Conservation (phyloP, 768 basidiomycete genomes). For the Tulasnella sp. region DNA sequence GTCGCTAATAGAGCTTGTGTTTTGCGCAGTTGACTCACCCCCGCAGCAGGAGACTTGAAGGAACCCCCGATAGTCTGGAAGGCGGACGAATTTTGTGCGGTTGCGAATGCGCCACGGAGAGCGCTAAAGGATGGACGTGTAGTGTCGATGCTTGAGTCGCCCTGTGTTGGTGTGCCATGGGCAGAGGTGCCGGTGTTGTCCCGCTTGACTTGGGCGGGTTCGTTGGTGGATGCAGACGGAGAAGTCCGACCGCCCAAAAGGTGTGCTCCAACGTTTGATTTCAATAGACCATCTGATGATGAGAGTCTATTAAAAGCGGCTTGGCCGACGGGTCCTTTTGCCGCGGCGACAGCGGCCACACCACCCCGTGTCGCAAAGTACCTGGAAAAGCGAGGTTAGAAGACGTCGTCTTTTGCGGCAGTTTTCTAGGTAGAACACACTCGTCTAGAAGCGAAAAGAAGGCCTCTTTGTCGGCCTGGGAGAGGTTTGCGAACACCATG, state of each 20-base stretch:
- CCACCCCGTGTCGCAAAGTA: conserved; percentile 51
- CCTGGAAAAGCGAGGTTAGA: conserved; percentile 28
- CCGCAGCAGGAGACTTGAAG: not conserved
- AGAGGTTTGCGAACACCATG: conserved; percentile 65
- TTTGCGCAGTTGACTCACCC: not conserved
- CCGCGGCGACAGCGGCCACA: conserved; percentile 11
- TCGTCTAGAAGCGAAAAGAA: conserved; percentile 74
- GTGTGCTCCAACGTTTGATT: not conserved
- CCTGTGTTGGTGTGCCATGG: no score
- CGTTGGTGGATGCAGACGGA: not conserved
- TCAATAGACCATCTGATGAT: not conserved
- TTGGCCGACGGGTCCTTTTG: conserved; percentile 8
- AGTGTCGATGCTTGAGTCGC: not conserved
- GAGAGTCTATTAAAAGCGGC: not conserved
- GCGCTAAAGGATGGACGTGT: conserved; percentile 4
- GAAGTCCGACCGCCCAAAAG: not conserved
- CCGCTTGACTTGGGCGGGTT: not conserved
- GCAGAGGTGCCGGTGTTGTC: not conserved
- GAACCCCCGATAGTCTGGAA: not conserved
- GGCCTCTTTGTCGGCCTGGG: conserved; percentile 58
- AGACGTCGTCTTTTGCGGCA: not conserved
- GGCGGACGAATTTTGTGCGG: conserved; percentile 2
- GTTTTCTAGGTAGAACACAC: conserved; percentile 29
- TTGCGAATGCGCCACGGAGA: conserved; percentile 3
- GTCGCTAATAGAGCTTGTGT: no score